phyloP scores from a whole-genome alignment of 148 eudicot genomes.

The Vaccinium corymbosum region DNA sequence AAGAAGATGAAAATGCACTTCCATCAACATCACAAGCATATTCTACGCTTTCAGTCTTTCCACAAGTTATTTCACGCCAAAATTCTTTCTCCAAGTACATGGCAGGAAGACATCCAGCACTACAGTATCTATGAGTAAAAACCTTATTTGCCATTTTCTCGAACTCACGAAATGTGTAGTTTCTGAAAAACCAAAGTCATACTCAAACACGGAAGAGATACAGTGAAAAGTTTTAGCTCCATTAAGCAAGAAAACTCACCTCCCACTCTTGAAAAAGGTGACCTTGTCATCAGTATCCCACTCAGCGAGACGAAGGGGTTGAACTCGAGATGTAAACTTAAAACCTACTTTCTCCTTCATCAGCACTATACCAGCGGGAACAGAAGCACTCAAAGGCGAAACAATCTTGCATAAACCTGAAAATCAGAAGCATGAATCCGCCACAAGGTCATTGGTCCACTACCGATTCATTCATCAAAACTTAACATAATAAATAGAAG shows the following conservation, averaged over 20 bases:
- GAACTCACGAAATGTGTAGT: slow-evolving; percentile 86
- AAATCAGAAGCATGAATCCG: neutral
- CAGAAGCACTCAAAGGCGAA: slow-evolving; percentile 80
- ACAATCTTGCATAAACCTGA: slow-evolving; percentile 96
- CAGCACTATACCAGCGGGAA: slow-evolving; percentile 90
- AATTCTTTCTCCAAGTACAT: slow-evolving; percentile 89
- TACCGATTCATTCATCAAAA: neutral
- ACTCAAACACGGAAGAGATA: slow-evolving; percentile 21
- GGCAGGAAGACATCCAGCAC: slow-evolving; percentile 80
- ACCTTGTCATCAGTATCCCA: slow-evolving; percentile 94
- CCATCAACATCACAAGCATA: slow-evolving; percentile 99
- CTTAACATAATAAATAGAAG: neutral
- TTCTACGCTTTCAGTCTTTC: slow-evolving; percentile 92
- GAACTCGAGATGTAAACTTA: slow-evolving; percentile 91
- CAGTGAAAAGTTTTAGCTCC: slow-evolving; percentile 1
- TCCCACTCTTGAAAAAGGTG: slow-evolving; percentile 96
- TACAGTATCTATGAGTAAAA: slow-evolving; percentile 83
- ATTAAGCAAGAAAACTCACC: slow-evolving; percentile 41
- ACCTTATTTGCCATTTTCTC: slow-evolving; percentile 99
- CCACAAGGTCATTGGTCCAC: neutral
- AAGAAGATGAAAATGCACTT: slow-evolving; percentile 95
- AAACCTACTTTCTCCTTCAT: slow-evolving; percentile 88
- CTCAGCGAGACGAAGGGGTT: slow-evolving; percentile 95
- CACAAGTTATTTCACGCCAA: slow-evolving; percentile 95
- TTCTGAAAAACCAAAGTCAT: slow-evolving; percentile 50